Conservation (phyloP, 148 eudicot species). For the Vaccinium darrowii region DNA sequence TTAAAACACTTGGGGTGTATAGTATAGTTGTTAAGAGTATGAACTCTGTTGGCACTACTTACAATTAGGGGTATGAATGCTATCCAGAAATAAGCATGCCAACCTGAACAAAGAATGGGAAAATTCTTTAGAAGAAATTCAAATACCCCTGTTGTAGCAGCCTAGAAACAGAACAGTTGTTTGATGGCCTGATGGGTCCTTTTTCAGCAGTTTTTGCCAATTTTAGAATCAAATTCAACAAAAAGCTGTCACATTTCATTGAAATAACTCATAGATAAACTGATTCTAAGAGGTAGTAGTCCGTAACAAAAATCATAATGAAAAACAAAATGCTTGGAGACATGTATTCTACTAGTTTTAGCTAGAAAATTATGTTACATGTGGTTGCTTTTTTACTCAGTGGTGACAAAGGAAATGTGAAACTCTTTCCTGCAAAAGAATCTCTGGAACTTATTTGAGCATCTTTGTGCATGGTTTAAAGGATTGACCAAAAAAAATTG, state of each 20-base stretch:
- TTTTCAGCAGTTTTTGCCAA: background rate
- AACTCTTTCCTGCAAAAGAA: background rate
- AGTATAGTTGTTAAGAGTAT: too few relatives aligned
- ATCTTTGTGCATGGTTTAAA: background rate
- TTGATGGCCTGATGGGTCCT: background rate
- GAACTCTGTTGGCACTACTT: background rate
- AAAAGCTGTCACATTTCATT: background rate
- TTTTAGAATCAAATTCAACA: background rate
- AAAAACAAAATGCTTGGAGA: background rate
- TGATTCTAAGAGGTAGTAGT: background rate
- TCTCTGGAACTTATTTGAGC: background rate
- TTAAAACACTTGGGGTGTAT: background rate
- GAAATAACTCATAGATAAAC: background rate
- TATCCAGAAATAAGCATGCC: slow-evolving; percentile 97
- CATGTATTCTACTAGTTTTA: background rate
- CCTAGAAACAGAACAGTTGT: background rate
- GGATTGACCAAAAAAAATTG: too few relatives aligned
- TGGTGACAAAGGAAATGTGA: background rate
- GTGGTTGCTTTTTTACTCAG: background rate
- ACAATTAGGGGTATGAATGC: slow-evolving; percentile 71
- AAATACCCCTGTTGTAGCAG: background rate
- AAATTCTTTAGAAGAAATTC: background rate
- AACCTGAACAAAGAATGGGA: slow-evolving; percentile 47
- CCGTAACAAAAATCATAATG: background rate
- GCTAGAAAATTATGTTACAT: background rate